Base-by-base conservation (phyloP, 805 yeast genomes). In the Saccharomycopsis sp. region DNA sequence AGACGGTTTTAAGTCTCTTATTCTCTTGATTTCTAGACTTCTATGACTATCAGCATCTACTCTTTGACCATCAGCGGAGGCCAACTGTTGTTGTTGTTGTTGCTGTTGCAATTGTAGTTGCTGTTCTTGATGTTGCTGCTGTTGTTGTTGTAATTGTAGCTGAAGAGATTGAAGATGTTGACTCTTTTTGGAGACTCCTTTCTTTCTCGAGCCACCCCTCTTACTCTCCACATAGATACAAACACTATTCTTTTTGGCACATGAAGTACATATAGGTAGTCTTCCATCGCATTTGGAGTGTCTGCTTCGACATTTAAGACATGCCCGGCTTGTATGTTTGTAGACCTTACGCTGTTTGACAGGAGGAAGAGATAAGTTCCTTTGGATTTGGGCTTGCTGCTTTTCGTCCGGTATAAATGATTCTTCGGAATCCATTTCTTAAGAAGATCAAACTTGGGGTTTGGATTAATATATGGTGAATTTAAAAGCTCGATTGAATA, bases 131-230 rank as follows among this genome's bases (percentile, higher is more conserved):
- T 56, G 22, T 53, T 56, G n/a, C 47, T 57, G 56, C 51, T 52
- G 25, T 19, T 42, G 54, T 52, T 47, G 51, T 25, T 29, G 56
- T 19, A 29, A 14, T 20, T 19, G 55, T 34, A 50, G 25, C 24
- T 49, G 56, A n/a, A 34, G 56, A 19, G 35, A n/a, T 15, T 34
- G 14, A 19, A 15, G 54, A 25, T 14, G 29, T 38, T 35, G 58
- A 63, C 2, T 54, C 53, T 53, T 65, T 71, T 61, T 70, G 74
- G 22, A 75, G 75, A 15, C 83, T n/a, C 54, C 83, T 63, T 76
- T 80, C 62, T 72, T 77, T 52, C 84, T 67, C 3, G 82, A 75
- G 0, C 84, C 84, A 47, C 84, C 84, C 61, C 84, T 67, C 49
- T 78, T 75, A 60, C 82, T 77, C 64, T 77, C 78, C 2, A 80